Percentiles rank a stretch among this genome's conserved stretches.
These are phyloP conservation scores for Pleurotus salmoneostramineus DNA, from an alignment of 768 basidiomycete species.

Conservation along the genomic window DNA sequence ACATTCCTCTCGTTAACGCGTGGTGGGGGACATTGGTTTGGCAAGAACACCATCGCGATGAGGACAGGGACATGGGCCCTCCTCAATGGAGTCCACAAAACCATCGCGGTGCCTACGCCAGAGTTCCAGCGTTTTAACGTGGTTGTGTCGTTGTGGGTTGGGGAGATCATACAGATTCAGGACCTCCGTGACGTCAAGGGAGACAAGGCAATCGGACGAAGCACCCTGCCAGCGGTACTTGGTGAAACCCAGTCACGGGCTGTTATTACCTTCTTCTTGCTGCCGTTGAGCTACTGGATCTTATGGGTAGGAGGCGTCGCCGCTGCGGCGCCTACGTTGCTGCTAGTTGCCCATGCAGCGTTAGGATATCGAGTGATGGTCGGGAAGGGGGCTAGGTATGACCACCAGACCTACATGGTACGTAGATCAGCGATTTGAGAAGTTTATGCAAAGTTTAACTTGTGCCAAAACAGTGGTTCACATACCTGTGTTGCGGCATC, in stretches of 20 bases:
- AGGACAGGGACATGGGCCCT: constrained; percentile 13
- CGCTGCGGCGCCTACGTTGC: background rate
- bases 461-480: no score
- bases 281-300: constrained; percentile 3
- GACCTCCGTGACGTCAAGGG: constrained; percentile 13
- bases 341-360: constrained; percentile 1
- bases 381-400: constrained; percentile 4
- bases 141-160: constrained; percentile 9
- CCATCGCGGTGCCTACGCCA: constrained; percentile 3
- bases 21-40: constrained; percentile 14
- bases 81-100: constrained; percentile 9
- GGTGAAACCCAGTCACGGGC: constrained; percentile 6
- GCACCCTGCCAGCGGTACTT: constrained; percentile 10
- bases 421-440: background rate
- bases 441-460: no score
- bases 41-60: constrained; percentile 13
- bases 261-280: constrained; percentile 9
- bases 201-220: constrained; percentile 9
- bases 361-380: constrained; percentile 12
- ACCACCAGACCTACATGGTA: constrained; percentile 16
- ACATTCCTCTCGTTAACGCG: constrained; percentile 10
- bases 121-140: background rate
- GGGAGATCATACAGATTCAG: constrained; percentile 8
- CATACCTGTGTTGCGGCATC: no score
- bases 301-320: constrained; percentile 7